Conservation (phyloP, 345 rosid species). For the Psidium guajava region DNA sequence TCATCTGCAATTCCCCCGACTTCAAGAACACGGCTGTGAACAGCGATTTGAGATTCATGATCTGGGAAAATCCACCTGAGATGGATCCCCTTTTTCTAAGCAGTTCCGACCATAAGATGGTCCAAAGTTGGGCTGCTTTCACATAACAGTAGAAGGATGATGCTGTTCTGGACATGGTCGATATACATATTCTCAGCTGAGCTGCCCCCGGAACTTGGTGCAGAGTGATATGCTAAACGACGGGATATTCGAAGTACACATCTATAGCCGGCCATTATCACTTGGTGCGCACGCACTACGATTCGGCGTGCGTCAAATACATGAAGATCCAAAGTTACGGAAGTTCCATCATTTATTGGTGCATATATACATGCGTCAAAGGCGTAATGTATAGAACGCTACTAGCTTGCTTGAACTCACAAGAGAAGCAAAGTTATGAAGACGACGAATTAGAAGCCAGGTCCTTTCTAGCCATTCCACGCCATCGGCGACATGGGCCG, state of each 20-base stretch:
- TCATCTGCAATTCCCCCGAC: slow-evolving; percentile 72
- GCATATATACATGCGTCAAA: neutral
- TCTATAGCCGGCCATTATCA: neutral
- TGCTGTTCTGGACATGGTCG: slow-evolving; percentile 62
- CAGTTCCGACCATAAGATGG: slow-evolving; percentile 53
- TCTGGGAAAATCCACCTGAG: slow-evolving; percentile 97
- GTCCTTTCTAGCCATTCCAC: neutral
- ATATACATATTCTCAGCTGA: slow-evolving; percentile 46
- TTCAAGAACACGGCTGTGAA: slow-evolving; percentile 75
- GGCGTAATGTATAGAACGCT: no score
- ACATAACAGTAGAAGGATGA: slow-evolving; percentile 67
- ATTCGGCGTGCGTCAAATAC: neutral
- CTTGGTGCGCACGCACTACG: neutral
- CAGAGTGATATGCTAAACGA: neutral
- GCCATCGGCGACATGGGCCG: neutral
- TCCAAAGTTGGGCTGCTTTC: slow-evolving; percentile 78
- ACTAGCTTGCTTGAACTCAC: neutral
- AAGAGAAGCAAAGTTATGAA: neutral
- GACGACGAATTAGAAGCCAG: neutral
- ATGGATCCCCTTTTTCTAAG: slow-evolving; percentile 81
- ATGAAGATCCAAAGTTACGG: neutral
- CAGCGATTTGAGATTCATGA: slow-evolving; percentile 69
- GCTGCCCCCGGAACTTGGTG: slow-evolving; percentile 73
- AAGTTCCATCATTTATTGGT: neutral
- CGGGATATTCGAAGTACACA: neutral